Percentiles rank a stretch among this genome's conserved stretches.
phyloP scores from a whole-genome alignment of 2,329 filamentous ascomycete species.

The Cadophora sp. region DNA sequence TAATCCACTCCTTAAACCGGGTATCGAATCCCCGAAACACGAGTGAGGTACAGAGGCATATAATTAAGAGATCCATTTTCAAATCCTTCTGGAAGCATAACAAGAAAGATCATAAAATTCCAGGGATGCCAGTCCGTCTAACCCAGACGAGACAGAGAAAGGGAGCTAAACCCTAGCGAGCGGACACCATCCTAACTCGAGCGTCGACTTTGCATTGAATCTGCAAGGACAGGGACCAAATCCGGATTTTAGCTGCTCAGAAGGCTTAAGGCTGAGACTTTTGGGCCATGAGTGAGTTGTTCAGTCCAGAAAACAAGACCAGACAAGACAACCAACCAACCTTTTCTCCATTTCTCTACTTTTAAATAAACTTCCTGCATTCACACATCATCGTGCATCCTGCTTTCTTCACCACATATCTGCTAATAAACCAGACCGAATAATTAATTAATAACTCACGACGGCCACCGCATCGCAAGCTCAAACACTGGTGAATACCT shows the following conservation, averaged over 20 bases:
- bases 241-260: not conserved
- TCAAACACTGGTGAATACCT: constrained; percentile 1
- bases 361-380: not conserved
- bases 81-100: not conserved
- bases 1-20: not conserved
- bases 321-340: too few relatives aligned
- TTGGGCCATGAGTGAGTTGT: not conserved
- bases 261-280: not conserved
- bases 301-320: not conserved
- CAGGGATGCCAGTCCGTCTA: not conserved
- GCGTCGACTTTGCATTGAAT: not conserved
- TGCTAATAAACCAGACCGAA: not conserved
- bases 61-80: not conserved
- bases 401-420: not conserved
- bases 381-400: not conserved
- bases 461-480: not conserved
- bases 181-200: not conserved
- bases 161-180: not conserved
- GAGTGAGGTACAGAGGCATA: not conserved
- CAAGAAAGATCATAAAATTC: not conserved
- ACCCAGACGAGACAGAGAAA: not conserved
- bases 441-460: not conserved
- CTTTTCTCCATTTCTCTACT: not conserved
- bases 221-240: not conserved
- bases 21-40: not conserved